Evolutionary conservation across 257 asterid genomes (phyloP), one percentile per base, ranked within the genome.

Genomic region (Solanum tacnaense): DNA sequence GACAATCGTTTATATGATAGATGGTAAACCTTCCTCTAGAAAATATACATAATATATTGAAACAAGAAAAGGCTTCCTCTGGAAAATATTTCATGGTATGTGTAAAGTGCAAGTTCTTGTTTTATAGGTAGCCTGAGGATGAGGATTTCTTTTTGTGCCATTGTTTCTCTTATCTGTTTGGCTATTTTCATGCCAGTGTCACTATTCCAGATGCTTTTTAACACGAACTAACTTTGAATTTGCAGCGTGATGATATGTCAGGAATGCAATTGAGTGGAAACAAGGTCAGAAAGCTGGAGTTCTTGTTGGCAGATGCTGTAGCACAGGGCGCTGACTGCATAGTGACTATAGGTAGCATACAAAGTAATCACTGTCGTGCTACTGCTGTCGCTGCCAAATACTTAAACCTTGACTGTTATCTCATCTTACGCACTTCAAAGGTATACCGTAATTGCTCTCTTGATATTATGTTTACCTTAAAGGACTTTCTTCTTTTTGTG

Each of bases 251-350:
- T 90, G 99, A 96, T 94, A 94, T 97, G 85, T 94, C 99, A 62
- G 99, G 99, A 83, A 95, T 97, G 99, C 98, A 96, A 90, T 87
- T 97, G 90, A 96, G 99, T 91, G 99, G 99, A 88, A 97, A 97
- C 94, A 97, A 97, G 95, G 98, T 96, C 76, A 91, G 99, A 91
- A 97, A 97, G 90, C 99, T 97, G n/a, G 99, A 97, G 88, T 97
- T 97, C 94, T 93, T 97, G 93, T 85, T 97, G 91, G 99, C 98
- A n/a, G 99, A 96, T 89, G 99, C 99, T 3, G 95, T 97, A 90
- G 93, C 93, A 36, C 89, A 92, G 88, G 99, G 98, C 65, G 98
- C 99, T 67, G 99, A 97, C 86, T 96, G 99, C 78, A 87, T 97
- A 85, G 89, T 96, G 73, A 97, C 99, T 41, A 92, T 97, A 39